Conservation (phyloP, 768 basidiomycete genomes). For the Tulasnella sp. region DNA sequence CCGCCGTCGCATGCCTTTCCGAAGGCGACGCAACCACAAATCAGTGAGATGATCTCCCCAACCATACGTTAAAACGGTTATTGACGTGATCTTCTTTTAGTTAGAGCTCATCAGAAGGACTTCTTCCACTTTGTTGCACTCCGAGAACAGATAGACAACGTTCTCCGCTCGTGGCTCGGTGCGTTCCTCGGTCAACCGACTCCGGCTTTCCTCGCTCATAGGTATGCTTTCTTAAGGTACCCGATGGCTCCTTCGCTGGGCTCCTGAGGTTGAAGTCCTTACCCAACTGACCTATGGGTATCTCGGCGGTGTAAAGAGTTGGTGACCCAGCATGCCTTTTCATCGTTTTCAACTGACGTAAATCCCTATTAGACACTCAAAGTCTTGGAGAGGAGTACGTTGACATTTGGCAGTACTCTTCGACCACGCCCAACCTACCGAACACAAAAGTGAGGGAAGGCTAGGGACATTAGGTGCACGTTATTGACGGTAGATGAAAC, state of each 20-base stretch:
- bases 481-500: background rate
- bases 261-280: conserved; percentile 62
- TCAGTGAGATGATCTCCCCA: conserved; percentile 45
- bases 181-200: conserved; percentile 19
- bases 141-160: conserved; percentile 62
- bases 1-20: conserved; percentile 43
- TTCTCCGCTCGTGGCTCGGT: conserved; percentile 73
- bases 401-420: conserved; percentile 63
- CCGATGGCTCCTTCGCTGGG: conserved; percentile 68
- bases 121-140: conserved; percentile 62
- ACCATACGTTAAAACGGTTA: background rate
- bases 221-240: conserved; percentile 42
- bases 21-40: conserved; percentile 72
- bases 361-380: conserved; percentile 30
- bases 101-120: conserved; percentile 78
- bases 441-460: conserved; percentile 25
- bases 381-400: conserved; percentile 90
- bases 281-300: conserved; percentile 62
- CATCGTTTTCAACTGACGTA: background rate
- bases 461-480: background rate
- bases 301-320: conserved; percentile 51
- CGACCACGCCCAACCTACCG: conserved; percentile 33
- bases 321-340: background rate
- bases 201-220: no score
- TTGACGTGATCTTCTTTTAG: conserved; percentile 29